Percentiles rank a stretch among this genome's conserved stretches.
These are phyloP conservation scores for Dactylonectria estremocensis DNA, from an alignment of 2,329 filamentous ascomycete species.

Conservation along the genomic window DNA sequence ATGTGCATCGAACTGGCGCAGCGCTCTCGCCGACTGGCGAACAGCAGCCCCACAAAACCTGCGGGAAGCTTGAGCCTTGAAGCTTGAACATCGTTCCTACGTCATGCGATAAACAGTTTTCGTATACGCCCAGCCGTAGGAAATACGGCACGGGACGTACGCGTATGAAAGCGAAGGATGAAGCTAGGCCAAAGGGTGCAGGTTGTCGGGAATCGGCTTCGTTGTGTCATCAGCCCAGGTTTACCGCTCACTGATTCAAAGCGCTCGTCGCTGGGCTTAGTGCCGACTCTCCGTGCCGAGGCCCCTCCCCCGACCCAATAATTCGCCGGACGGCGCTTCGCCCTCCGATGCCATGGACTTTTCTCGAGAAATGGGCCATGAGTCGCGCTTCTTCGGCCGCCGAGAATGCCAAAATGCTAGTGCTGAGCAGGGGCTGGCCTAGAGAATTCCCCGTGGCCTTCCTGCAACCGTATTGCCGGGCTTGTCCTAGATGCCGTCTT, in stretches of 20 bases:
- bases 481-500: background rate
- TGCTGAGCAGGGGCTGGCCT: background rate
- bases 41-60: background rate
- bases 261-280: conserved; percentile 26
- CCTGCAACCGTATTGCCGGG: conserved; percentile 2
- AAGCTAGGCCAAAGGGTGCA: conserved; percentile 6
- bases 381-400: no score
- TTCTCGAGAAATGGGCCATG: background rate
- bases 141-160: background rate
- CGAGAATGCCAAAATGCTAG: background rate
- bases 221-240: conserved; percentile 5
- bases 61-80: background rate
- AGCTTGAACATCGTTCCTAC: background rate
- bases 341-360: conserved; percentile 35
- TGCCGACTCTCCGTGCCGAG: conserved; percentile 42
- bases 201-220: conserved; percentile 22
- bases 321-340: conserved; percentile 39
- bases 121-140: conserved; percentile 29
- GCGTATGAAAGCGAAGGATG: background rate
- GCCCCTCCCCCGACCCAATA: conserved; percentile 22
- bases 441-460: conserved; percentile 5
- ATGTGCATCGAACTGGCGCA: conserved; percentile 10
- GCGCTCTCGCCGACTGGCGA: background rate
- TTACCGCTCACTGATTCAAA: background rate
- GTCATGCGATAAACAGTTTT: conserved; percentile 23